Conservation (phyloP, 768 basidiomycete genomes). For the Podaxis sp. region DNA sequence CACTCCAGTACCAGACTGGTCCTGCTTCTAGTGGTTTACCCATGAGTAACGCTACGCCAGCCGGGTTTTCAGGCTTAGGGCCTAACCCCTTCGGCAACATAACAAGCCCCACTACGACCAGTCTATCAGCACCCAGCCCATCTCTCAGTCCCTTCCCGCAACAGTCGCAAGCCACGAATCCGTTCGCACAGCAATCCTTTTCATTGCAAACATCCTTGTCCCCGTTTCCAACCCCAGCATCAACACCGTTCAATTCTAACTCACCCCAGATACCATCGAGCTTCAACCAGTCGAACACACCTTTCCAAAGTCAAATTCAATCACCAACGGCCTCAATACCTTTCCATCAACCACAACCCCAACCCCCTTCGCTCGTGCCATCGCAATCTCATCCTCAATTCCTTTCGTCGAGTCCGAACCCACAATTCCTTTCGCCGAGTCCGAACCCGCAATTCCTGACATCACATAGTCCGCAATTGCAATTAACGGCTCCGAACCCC, state of each 20-base stretch:
- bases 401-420: not conserved
- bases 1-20: constrained; percentile 35
- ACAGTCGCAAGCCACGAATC: constrained; percentile 5
- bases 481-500: constrained; percentile 4
- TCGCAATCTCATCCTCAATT: constrained; percentile 26
- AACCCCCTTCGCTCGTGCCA: constrained; percentile 18
- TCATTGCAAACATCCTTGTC: constrained; percentile 19
- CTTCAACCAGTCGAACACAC: constrained; percentile 13
- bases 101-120: not conserved
- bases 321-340: constrained; percentile 17
- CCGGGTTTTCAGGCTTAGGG: not conserved
- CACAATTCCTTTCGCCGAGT: constrained; percentile 28
- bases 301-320: constrained; percentile 12
- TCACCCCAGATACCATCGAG: constrained; percentile 16
- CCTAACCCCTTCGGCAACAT: not conserved
- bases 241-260: constrained; percentile 20
- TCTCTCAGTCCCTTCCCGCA: constrained; percentile 22
- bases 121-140: not conserved
- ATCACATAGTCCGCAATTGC: constrained; percentile 32
- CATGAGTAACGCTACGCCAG: not conserved
- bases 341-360: constrained; percentile 23
- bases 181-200: constrained; percentile 15
- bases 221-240: constrained; percentile 11
- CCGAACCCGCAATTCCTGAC: constrained; percentile 23
- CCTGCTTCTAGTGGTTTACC: constrained; percentile 5